A percentile compares a stretch with the other conserved stretches of the same genome.
Conservation (phyloP, 345 rosid genomes). For the Combretum micranthum region DNA sequence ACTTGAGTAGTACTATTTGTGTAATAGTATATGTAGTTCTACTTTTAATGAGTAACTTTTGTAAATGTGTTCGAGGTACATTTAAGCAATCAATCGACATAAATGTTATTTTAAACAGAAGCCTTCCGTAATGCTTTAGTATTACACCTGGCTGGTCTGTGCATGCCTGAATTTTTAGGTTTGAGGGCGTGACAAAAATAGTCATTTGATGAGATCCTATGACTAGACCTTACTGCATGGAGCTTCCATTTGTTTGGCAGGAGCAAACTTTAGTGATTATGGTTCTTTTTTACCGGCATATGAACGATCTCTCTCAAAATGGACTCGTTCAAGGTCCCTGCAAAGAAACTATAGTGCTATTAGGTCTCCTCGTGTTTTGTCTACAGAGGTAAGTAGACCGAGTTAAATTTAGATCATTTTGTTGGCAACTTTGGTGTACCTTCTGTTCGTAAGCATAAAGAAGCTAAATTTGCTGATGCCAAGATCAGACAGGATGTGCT, state of each 20-base stretch:
- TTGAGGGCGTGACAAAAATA: too few relatives aligned
- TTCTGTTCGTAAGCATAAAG: slow-evolving; percentile 19
- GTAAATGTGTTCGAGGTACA: too few relatives aligned
- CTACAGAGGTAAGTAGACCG: slow-evolving; percentile 34
- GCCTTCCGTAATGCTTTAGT: too few relatives aligned
- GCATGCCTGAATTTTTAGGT: too few relatives aligned
- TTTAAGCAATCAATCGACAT: too few relatives aligned
- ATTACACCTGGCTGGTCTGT: too few relatives aligned
- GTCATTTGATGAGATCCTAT: background rate
- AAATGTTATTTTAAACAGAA: too few relatives aligned
- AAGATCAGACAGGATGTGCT: too few relatives aligned
- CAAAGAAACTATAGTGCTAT: slow-evolving; percentile 16
- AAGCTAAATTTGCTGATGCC: too few relatives aligned
- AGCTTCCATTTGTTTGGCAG: slow-evolving; percentile 31
- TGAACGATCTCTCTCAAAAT: slow-evolving; percentile 20
- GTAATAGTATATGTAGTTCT: too few relatives aligned
- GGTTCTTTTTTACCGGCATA: slow-evolving; percentile 68
- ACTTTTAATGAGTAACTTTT: too few relatives aligned
- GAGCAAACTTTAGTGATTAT: slow-evolving; percentile 47
- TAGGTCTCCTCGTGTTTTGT: slow-evolving; percentile 25
- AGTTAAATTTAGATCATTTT: slow-evolving; percentile 7
- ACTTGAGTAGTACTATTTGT: too few relatives aligned
- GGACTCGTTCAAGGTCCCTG: slow-evolving; percentile 29
- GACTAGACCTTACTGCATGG: slow-evolving; percentile 10
- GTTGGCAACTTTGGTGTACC: slow-evolving; percentile 12